phyloP scores from a whole-genome alignment of 495 filamentous ascomycete genomes.

The Pyrenula massariospora region DNA sequence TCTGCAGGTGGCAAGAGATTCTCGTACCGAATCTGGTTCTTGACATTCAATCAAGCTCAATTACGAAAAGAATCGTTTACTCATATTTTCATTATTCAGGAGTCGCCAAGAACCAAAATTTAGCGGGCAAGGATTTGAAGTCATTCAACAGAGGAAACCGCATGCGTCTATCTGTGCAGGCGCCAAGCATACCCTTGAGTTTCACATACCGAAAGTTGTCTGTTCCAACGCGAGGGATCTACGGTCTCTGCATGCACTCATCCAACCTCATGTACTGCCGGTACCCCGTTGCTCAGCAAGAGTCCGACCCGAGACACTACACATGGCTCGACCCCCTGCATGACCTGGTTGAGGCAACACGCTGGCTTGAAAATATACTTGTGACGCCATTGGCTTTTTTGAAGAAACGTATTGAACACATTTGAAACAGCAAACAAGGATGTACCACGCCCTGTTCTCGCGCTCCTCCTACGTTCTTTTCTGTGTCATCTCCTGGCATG shows the following conservation, averaged over 20 bases:
- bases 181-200: background rate
- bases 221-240: background rate
- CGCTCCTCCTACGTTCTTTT: background rate
- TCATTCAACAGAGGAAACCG: too few species aligned
- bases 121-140: too few species aligned
- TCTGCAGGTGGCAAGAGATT: too few species aligned
- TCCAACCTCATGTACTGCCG: background rate
- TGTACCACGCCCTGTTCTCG: background rate
- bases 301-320: background rate
- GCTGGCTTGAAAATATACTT: background rate
- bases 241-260: background rate
- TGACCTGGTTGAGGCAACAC: background rate
- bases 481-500: background rate
- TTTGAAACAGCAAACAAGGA: background rate
- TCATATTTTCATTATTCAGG: too few species aligned
- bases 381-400: background rate
- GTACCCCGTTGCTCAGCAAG: background rate
- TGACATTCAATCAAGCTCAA: too few species aligned
- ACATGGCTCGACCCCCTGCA: background rate
- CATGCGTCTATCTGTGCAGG: background rate
- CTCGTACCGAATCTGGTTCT: too few species aligned
- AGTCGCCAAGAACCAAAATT: too few species aligned
- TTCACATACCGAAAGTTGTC: background rate
- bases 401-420: background rate
- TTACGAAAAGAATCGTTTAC: too few species aligned